phyloP scores from a whole-genome alignment of 2,329 filamentous ascomycete species.

The Colletotrichum sansevieriae region DNA sequence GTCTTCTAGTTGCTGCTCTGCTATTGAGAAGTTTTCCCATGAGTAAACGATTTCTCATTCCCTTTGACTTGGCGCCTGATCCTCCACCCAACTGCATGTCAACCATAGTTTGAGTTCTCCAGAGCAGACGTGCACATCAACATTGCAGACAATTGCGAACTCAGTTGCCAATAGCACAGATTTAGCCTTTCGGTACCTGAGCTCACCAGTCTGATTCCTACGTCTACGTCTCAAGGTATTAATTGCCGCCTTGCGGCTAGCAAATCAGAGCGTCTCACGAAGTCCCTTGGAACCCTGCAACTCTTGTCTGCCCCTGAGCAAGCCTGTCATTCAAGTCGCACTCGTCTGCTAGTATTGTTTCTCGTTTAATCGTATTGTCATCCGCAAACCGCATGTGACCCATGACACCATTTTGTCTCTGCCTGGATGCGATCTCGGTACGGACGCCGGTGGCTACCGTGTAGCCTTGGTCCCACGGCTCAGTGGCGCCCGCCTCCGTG shows the following conservation, averaged over 20 bases:
- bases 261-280: no score
- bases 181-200: no score
- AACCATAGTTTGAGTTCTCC: conserved; percentile 1
- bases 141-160: no score
- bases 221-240: no score
- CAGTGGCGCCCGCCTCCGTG: not conserved
- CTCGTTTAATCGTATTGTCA: no score
- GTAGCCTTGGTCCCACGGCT: not conserved
- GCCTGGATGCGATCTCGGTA: not conserved
- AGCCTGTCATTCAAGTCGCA: no score
- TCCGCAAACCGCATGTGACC: no score
- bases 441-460: not conserved
- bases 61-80: not conserved
- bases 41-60: not conserved
- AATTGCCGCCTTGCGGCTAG: no score
- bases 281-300: not conserved
- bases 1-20: not conserved
- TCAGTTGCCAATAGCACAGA: no score
- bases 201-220: no score
- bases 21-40: not conserved
- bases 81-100: not conserved
- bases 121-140: no score
- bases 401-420: not conserved
- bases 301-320: not conserved
- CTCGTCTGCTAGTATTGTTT: no score